Base-by-base conservation (phyloP, 192 early-diverging fungal genomes). In the Backusella morwellensis region DNA sequence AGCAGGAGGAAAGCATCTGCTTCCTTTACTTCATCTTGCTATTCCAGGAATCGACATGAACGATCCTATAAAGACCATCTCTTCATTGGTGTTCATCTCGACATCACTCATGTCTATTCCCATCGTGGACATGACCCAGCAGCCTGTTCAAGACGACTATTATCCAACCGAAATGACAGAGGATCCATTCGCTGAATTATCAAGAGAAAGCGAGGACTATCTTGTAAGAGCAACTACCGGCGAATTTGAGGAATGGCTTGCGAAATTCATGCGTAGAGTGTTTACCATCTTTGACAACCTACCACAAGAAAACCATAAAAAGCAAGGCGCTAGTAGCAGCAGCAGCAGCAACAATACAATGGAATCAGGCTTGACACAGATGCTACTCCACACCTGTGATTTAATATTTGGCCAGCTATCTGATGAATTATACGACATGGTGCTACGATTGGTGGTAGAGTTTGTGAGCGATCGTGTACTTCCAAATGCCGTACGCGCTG, bases 21-120 rank as follows among this genome's bases (percentile, higher is more conserved):
- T 90, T 0, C 89, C 91, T 14, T 82, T 99, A 72, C 83, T 99
- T 42, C 88, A 91, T 42, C 86, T 97, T 2, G 89, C 89, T 4
- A 89, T 97, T 14, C 96, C 96, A 0, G 97, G 96, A 32, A 94
- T 99, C 35, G 97, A 99, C 77, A 85, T 96, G 78, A 99, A 99
- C 81, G 97, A 99, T 72, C 90, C 93, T 1, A 87, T 81, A 38
- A 99, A 98, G 81, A 91, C 96, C 4, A 88, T 87, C 35, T 84
- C 87, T 17, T 86, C 94, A 3, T 73, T 96, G 9, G 76, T 91
- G 54, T 96, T 95, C 80, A 84, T 96, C 34, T 87, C 85, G 9
- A 86, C 86, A 68, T 88, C 90, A 29, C 56, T 92, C 9, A 82
- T 91, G 79, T 86, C 82, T 35, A 88, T 94, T 2, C 92, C 94